Evolutionary conservation across 1,139 yeast genomes (phyloP).

Genomic region (Blastobotrys apis): DNA sequence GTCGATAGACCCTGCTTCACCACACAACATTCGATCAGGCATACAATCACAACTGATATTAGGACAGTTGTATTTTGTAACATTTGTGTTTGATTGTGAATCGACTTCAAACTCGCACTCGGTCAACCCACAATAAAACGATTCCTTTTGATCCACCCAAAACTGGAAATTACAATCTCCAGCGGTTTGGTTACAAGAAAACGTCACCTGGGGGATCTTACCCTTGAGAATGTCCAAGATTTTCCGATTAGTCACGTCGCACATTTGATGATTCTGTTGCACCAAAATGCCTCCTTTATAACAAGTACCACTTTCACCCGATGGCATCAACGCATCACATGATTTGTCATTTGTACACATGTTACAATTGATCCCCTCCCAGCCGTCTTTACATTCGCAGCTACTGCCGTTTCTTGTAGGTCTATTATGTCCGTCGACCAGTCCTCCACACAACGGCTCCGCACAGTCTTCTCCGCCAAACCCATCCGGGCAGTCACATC

Average conservation of each 20-base stretch:
- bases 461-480: conserved; percentile 93
- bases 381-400: conserved; percentile 78
- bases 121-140: conserved; percentile 80
- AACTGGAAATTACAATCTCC: conserved; percentile 81
- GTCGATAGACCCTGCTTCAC: conserved; percentile 89
- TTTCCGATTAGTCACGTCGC: conserved; percentile 86
- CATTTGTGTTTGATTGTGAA: conserved; percentile 45
- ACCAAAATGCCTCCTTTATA: conserved; percentile 84
- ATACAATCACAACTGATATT: conserved; percentile 77
- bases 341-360: conserved; percentile 64
- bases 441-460: conserved; percentile 81
- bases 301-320: conserved; percentile 81
- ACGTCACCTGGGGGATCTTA: conserved; percentile 84
- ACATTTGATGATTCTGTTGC: conserved; percentile 79
- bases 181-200: conserved; percentile 71
- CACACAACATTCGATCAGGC: conserved; percentile 91
- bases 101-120: conserved; percentile 68
- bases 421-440: conserved; percentile 60
- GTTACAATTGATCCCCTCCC: conserved; percentile 94
- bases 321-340: conserved; percentile 87
- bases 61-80: conserved; percentile 75
- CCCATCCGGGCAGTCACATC: conserved; percentile 88
- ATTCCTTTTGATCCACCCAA: conserved; percentile 88
- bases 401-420: conserved; percentile 51
- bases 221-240: conserved; percentile 77